Conservation (phyloP, 331 rosid genomes). For the Quercus phellos region DNA sequence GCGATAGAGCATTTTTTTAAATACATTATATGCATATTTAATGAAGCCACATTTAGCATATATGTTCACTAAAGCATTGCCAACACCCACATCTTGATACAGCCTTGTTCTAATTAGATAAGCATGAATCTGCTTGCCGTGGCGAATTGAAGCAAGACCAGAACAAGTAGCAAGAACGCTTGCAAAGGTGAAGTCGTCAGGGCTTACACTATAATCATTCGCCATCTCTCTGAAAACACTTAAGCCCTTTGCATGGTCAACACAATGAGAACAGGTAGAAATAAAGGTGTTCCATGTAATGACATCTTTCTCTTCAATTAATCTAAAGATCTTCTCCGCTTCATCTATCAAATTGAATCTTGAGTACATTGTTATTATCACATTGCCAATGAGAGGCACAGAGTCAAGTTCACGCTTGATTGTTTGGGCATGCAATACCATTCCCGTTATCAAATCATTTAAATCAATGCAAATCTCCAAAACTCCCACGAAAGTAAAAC, state of each 20-base stretch:
- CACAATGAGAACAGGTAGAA: slow-evolving; percentile 23
- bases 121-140: slow-evolving; percentile 40
- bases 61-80: slow-evolving; percentile 33
- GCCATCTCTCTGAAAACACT: slow-evolving; percentile 26
- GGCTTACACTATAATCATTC: slow-evolving; percentile 8
- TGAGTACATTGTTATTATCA: slow-evolving; percentile 32
- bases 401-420: slow-evolving; percentile 33
- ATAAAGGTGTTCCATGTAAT: slow-evolving; percentile 39
- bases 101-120: slow-evolving; percentile 22
- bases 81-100: slow-evolving; percentile 34
- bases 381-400: slow-evolving; percentile 32
- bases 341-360: slow-evolving; percentile 23
- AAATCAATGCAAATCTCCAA: slow-evolving; percentile 24
- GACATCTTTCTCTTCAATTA: slow-evolving; percentile 31
- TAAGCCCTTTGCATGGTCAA: slow-evolving; percentile 24
- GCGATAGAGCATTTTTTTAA: slow-evolving; percentile 25
- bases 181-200: slow-evolving; percentile 40
- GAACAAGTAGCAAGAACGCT: slow-evolving; percentile 32
- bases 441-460: slow-evolving; percentile 21
- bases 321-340: slow-evolving; percentile 32
- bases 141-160: slow-evolving; percentile 24
- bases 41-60: slow-evolving; percentile 41
- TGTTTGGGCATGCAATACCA: slow-evolving; percentile 32
- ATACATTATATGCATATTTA: slow-evolving; percentile 22
- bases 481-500: slow-evolving; percentile 26